A percentile compares a stretch with the other conserved stretches of the same genome.
Conservation (phyloP, 768 basidiomycete genomes). For the Termitomyces sp. region DNA sequence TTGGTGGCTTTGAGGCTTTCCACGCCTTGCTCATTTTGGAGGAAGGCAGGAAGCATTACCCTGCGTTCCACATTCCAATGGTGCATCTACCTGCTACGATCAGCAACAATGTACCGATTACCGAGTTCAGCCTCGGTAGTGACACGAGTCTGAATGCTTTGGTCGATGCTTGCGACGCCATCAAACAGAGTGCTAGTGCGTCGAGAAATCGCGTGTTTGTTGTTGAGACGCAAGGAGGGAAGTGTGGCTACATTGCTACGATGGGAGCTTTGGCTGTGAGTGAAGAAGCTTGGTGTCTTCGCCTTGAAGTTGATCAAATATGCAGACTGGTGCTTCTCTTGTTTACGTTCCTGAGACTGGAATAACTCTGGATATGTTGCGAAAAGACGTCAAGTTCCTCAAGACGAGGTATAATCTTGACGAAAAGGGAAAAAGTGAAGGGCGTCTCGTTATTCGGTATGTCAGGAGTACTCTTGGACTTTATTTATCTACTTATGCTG, state of each 20-base stretch:
- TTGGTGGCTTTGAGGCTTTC: slow-evolving; percentile 97
- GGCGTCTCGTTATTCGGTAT: slow-evolving; percentile 87
- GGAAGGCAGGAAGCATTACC: slow-evolving; percentile 75
- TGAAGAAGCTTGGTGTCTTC: slow-evolving; percentile 9
- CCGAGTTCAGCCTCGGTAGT: slow-evolving; percentile 91
- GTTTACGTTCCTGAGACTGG: slow-evolving; percentile 94
- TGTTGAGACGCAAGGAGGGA: slow-evolving; percentile 96
- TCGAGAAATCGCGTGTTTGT: slow-evolving; percentile 96
- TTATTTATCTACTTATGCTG: background rate
- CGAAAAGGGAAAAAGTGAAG: slow-evolving; percentile 84
- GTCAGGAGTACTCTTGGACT: slow-evolving; percentile 17
- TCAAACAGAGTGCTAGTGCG: slow-evolving; percentile 97
- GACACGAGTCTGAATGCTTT: slow-evolving; percentile 97
- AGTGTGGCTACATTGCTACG: slow-evolving; percentile 92
- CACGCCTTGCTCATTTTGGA: slow-evolving; percentile 72
- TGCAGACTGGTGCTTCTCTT: slow-evolving; percentile 84
- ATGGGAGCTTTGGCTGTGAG: slow-evolving; percentile 93
- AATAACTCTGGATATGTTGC: slow-evolving; percentile 75
- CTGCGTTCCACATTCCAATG: slow-evolving; percentile 93
- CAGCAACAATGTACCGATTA: slow-evolving; percentile 97
- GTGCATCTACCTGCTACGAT: slow-evolving; percentile 94
- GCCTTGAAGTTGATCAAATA: background rate
- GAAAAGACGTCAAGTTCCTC: slow-evolving; percentile 83
- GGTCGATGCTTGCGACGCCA: slow-evolving; percentile 96
- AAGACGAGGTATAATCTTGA: slow-evolving; percentile 82